Conservation (phyloP, 768 basidiomycete genomes). For the Suillus sp. region DNA sequence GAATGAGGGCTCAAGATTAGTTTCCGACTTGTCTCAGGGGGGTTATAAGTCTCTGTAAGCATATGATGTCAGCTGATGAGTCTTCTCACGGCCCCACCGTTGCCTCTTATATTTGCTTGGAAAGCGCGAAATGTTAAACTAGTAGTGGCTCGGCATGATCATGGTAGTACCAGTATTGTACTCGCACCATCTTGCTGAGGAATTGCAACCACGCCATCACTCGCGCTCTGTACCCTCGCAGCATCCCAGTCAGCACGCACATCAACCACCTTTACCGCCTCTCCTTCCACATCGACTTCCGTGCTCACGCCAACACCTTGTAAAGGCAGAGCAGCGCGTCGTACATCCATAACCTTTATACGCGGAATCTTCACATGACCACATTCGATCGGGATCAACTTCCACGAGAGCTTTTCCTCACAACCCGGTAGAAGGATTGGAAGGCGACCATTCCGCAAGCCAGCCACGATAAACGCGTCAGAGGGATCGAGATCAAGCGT, state of each 20-base stretch:
- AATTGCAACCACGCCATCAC: slow-evolving; percentile 14
- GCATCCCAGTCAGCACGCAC: slow-evolving; percentile 42
- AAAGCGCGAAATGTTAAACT: not conserved
- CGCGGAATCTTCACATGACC: slow-evolving; percentile 64
- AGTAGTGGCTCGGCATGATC: not conserved
- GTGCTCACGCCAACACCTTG: slow-evolving; percentile 28
- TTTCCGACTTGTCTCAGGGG: not conserved
- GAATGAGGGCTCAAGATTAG: not conserved
- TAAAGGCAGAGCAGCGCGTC: slow-evolving; percentile 39
- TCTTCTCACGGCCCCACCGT: not conserved
- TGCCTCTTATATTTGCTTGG: not conserved
- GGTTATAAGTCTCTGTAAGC: slow-evolving; percentile 9
- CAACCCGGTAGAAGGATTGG: slow-evolving; percentile 74
- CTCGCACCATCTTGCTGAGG: slow-evolving; percentile 5
- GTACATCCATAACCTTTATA: slow-evolving; percentile 58
- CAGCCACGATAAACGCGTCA: slow-evolving; percentile 83
- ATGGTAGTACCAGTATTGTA: slow-evolving; percentile 26
- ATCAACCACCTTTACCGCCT: slow-evolving; percentile 56
- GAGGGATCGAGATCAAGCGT: slow-evolving; percentile 68
- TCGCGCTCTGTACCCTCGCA: slow-evolving; percentile 16
- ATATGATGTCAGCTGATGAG: slow-evolving; percentile 4
- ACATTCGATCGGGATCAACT: slow-evolving; percentile 72
- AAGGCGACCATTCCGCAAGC: slow-evolving; percentile 64
- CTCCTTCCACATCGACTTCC: slow-evolving; percentile 42
- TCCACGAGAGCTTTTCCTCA: slow-evolving; percentile 69